A percentile compares a stretch with the other conserved stretches of the same genome.
Evolutionary conservation across 2,329 filamentous ascomycete species (phyloP).

Genomic region (Ceratocystis huliohia): DNA sequence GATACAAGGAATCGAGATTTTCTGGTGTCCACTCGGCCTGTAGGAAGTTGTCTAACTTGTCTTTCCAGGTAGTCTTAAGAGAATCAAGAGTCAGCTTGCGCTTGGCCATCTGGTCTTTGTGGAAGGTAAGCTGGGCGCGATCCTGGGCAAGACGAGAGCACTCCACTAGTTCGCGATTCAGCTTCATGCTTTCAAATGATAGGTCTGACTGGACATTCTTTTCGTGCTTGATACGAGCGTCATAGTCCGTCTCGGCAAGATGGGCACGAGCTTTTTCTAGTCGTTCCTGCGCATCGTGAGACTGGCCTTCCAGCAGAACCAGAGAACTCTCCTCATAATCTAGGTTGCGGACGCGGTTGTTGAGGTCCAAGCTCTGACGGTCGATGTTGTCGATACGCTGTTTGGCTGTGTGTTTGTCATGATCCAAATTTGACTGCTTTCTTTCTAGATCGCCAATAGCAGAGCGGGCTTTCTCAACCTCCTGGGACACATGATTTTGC

Average conservation of each 20-base stretch:
- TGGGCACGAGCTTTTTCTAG: conserved; percentile 51
- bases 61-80: conserved; percentile 59
- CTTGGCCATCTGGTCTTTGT: conserved; percentile 67
- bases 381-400: conserved; percentile 64
- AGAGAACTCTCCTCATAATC: conserved; percentile 76
- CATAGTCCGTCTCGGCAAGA: conserved; percentile 52
- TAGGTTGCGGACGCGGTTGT: conserved; percentile 58
- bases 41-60: conserved; percentile 54
- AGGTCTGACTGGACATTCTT: conserved; percentile 53
- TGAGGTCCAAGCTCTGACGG: conserved; percentile 51
- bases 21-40: conserved; percentile 54
- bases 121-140: conserved; percentile 68
- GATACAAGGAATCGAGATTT: conserved; percentile 58
- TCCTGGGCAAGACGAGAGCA: conserved; percentile 71
- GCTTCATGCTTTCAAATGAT: conserved; percentile 57
- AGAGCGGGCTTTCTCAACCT: conserved; percentile 59
- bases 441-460: conserved; percentile 62
- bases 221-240: conserved; percentile 54
- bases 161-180: conserved; percentile 71
- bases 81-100: conserved; percentile 64
- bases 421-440: conserved; percentile 56
- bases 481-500: conserved; percentile 59
- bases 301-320: conserved; percentile 60
- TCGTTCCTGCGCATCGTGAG: conserved; percentile 53
- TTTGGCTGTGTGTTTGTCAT: conserved; percentile 61